A percentile compares a stretch with the other conserved stretches of the same genome.
Evolutionary conservation across 768 basidiomycete species (phyloP).

Genomic region (Polyporus arcularius): DNA sequence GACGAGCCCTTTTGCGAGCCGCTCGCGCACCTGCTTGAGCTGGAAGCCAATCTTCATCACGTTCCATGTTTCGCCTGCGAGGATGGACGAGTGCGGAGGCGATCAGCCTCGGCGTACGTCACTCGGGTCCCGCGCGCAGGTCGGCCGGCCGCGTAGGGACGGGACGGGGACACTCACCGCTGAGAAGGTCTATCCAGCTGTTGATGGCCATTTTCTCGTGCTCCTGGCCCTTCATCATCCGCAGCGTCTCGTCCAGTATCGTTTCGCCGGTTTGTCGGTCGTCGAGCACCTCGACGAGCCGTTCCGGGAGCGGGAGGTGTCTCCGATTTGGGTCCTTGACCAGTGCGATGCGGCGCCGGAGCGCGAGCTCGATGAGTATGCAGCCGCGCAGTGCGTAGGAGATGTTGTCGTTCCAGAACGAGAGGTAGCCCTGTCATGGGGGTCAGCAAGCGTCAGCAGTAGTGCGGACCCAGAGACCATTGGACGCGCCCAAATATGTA

Average conservation of each 20-base stretch:
- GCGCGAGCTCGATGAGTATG: slow-evolving; percentile 94
- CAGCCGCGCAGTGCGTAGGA: slow-evolving; percentile 98
- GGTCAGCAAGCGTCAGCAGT: neutral
- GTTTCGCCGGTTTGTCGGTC: slow-evolving; percentile 95
- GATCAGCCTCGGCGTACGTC: slow-evolving; percentile 11
- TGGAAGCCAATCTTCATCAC: slow-evolving; percentile 99
- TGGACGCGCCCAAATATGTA: neutral
- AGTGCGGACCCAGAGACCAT: neutral
- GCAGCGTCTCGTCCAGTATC: slow-evolving; percentile 91
- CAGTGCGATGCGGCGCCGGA: slow-evolving; percentile 91
- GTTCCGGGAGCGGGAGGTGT: slow-evolving; percentile 74
- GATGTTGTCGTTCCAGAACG: slow-evolving; percentile 99
- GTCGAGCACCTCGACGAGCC: slow-evolving; percentile 88
- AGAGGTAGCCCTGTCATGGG: slow-evolving; percentile 75
- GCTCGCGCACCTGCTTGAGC: slow-evolving; percentile 97
- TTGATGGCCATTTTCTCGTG: slow-evolving; percentile 78
- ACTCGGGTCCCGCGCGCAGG: neutral
- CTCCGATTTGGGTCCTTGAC: slow-evolving; percentile 81
- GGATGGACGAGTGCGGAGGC: neutral
- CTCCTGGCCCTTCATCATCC: slow-evolving; percentile 89
- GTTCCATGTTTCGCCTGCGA: slow-evolving; percentile 96
- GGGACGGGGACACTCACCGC: slow-evolving; percentile 59
- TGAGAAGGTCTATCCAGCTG: slow-evolving; percentile 93
- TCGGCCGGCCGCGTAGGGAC: neutral
- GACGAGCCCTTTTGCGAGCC: slow-evolving; percentile 93